A percentile compares a stretch with the other conserved stretches of the same genome.
Evolutionary conservation across 2,329 filamentous ascomycete genomes (phyloP).

Genomic region (Fusarium sp.): DNA sequence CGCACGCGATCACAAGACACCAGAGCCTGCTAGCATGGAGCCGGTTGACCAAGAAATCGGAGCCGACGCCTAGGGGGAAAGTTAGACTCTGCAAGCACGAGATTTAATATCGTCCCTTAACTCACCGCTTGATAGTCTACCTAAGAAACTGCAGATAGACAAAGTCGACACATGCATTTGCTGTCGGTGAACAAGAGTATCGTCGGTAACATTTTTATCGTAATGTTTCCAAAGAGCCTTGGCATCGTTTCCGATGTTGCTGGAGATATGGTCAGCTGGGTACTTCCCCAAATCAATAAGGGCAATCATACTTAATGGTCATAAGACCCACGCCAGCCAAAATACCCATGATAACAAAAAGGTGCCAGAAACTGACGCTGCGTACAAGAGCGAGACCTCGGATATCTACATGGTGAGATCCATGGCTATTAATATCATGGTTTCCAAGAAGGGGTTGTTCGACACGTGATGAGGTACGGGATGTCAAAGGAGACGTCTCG

Average conservation of each 20-base stretch:
- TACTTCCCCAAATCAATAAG: conserved; percentile 1
- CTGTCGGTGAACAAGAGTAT: conserved; percentile 84
- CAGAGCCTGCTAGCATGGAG: conserved; percentile 87
- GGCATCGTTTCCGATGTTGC: conserved; percentile 93
- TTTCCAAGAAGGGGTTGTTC: conserved; percentile 67
- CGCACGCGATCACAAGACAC: conserved; percentile 84
- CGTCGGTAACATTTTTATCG: conserved; percentile 77
- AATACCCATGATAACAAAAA: conserved; percentile 90
- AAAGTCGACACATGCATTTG: conserved; percentile 94
- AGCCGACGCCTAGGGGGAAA: conserved; percentile 77
- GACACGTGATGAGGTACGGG: conserved; percentile 67
- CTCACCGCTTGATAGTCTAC: conserved; percentile 81
- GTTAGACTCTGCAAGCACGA: conserved; percentile 30
- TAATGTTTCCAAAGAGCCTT: conserved; percentile 91
- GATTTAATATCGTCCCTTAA: conserved; percentile 11
- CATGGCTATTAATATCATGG: conserved; percentile 77
- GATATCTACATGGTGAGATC: conserved; percentile 89
- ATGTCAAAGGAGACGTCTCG: conserved; percentile 87
- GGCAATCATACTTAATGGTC: conserved; percentile 89
- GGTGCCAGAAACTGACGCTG: conserved; percentile 87
- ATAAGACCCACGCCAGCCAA: conserved; percentile 94
- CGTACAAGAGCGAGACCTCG: conserved; percentile 82
- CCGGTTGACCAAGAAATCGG: conserved; percentile 87
- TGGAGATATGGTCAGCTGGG: conserved; percentile 54
- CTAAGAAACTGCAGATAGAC: conserved; percentile 88